phyloP scores from a whole-genome alignment of 805 yeast species.

The Starmera dryadoides region DNA sequence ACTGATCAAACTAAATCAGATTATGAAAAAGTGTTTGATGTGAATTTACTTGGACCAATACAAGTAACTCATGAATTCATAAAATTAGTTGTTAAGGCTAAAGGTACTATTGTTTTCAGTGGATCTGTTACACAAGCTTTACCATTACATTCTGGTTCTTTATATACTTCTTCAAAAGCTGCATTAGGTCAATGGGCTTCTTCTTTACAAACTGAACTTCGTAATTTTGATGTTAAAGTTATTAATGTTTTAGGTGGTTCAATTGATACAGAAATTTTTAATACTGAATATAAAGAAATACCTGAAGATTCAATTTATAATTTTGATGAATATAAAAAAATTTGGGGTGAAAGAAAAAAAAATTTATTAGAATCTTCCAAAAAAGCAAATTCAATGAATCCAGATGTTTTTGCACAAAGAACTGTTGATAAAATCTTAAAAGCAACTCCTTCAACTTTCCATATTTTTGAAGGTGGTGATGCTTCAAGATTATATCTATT shows the following conservation, averaged over 20 bases:
- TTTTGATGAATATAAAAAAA: constrained; percentile 1
- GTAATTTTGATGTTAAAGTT: constrained; percentile 31
- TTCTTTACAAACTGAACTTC: constrained; percentile 27
- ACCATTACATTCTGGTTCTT: constrained; percentile 27
- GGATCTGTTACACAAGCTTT: constrained; percentile 25
- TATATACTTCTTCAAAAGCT: constrained; percentile 31
- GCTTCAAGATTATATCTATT: constrained; percentile 6
- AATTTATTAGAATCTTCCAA: background rate
- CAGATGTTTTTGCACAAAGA: constrained; percentile 31
- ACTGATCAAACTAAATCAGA: constrained; percentile 24
- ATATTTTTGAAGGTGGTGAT: constrained; percentile 15
- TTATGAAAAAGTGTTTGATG: constrained; percentile 18
- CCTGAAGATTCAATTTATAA: constrained; percentile 10
- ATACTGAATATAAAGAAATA: constrained; percentile 1
- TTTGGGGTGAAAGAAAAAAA: constrained; percentile 3
- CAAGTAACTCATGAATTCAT: constrained; percentile 26
- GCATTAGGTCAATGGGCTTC: constrained; percentile 31
- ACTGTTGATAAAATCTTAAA: constrained; percentile 29
- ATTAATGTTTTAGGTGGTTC: constrained; percentile 33
- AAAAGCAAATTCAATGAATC: constrained; percentile 17
- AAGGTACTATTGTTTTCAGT: constrained; percentile 32
- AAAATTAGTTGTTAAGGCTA: constrained; percentile 23
- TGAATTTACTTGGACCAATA: constrained; percentile 33
- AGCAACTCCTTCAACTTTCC: constrained; percentile 9
- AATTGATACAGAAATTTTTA: constrained; percentile 27